A percentile compares a stretch with the other conserved stretches of the same genome.
phyloP scores from a whole-genome alignment of 441 rosid genomes.

The Euphorbia schlechtendalii region DNA sequence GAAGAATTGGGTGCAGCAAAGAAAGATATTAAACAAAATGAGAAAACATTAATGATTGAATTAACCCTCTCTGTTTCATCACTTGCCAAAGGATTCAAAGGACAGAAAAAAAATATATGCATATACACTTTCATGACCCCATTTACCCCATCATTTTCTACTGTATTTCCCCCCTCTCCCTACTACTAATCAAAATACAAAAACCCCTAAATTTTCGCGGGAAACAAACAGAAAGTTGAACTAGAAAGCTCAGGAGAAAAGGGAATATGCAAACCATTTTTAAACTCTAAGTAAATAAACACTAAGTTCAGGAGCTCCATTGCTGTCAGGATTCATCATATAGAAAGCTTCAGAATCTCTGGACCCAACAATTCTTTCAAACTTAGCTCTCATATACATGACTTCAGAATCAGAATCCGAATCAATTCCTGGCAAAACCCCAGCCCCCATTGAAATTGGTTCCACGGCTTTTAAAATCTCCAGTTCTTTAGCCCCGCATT shows the following conservation, averaged over 20 bases:
- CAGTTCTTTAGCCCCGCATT: conserved; percentile 63
- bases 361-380: conserved; percentile 87
- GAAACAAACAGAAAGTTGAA: conserved; percentile 1
- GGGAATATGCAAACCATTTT: conserved; percentile 13
- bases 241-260: not conserved
- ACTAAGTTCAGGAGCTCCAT: conserved; percentile 97
- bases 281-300: conserved; percentile 81
- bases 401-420: conserved; percentile 51
- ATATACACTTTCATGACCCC: conserved; percentile 44
- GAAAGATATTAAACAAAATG: conserved; percentile 15
- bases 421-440: conserved; percentile 61
- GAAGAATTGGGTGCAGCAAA: too few species aligned
- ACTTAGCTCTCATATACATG: conserved; percentile 96
- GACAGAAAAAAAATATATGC: conserved; percentile 28
- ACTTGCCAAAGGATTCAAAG: conserved; percentile 23
- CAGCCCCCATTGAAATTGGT: conserved; percentile 95
- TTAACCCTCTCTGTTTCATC: conserved; percentile 24
- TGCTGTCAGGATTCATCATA: conserved; percentile 98
- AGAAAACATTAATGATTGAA: conserved; percentile 36
- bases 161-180: conserved; percentile 29
- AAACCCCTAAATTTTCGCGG: conserved; percentile 22
- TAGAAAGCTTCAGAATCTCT: conserved; percentile 98
- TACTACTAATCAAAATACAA: conserved; percentile 28
- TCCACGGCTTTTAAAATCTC: conserved; percentile 75
- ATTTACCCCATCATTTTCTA: conserved; percentile 28